Percentiles rank a stretch among this genome's conserved stretches.
Evolutionary conservation across 148 eudicot genomes (phyloP).

Genomic region (Camellia japonica): DNA sequence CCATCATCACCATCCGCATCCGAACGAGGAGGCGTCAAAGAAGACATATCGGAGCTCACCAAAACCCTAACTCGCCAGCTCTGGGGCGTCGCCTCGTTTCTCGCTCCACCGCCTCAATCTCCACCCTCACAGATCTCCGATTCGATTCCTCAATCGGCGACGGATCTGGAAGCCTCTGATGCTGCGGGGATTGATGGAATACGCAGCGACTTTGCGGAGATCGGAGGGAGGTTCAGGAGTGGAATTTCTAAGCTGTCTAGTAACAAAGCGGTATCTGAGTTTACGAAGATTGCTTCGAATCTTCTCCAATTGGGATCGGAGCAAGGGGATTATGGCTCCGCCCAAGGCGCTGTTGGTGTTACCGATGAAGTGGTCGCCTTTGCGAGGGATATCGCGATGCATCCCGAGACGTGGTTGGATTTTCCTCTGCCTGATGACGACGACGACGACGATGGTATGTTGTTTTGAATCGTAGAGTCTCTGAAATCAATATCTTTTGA

Average conservation of each 20-base stretch:
- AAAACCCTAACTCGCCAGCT: conserved; percentile 76
- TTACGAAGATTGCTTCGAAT: conserved; percentile 73
- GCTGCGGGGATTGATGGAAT: conserved; percentile 39
- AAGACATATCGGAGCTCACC: conserved; percentile 80
- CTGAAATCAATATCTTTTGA: background rate
- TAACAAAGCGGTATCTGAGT: conserved; percentile 61
- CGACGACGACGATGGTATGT: conserved; percentile 51
- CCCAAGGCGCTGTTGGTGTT: conserved; percentile 65
- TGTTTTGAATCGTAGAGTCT: background rate
- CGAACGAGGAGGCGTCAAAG: conserved; percentile 75
- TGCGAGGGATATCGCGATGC: conserved; percentile 65
- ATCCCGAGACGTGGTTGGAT: conserved; percentile 97
- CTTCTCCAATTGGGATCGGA: conserved; percentile 55
- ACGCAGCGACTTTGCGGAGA: conserved; percentile 70
- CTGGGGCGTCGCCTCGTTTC: conserved; percentile 87
- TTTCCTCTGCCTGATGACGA: conserved; percentile 73
- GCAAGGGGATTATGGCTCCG: conserved; percentile 39
- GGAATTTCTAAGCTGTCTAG: conserved; percentile 71
- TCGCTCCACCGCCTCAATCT: conserved; percentile 70
- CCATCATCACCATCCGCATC: conserved; percentile 17
- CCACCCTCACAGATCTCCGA: conserved; percentile 18
- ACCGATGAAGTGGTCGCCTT: conserved; percentile 76
- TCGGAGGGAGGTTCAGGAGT: conserved; percentile 73
- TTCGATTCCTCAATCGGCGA: conserved; percentile 17
- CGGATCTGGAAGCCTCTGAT: conserved; percentile 25